phyloP scores from a whole-genome alignment of 176 grass and related monocot species.

The Saccharum spontaneum region DNA sequence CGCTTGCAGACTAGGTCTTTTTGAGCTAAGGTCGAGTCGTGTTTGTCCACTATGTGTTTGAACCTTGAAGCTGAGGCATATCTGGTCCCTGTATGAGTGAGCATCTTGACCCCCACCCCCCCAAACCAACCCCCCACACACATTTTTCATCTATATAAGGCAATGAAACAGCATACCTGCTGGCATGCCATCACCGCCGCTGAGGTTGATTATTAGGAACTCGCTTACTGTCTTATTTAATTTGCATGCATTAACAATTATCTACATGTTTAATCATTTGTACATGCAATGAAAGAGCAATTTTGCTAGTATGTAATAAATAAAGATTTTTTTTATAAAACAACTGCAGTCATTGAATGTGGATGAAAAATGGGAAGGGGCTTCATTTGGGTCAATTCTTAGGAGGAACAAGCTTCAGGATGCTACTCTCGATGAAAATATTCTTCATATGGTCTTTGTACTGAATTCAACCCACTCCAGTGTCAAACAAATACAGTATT shows the following conservation, averaged over 20 bases:
- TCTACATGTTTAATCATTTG: neutral
- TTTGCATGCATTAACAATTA: neutral
- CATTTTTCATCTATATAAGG: too few species aligned
- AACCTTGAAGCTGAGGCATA: too few species aligned
- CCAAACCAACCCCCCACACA: too few species aligned
- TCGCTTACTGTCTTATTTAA: neutral
- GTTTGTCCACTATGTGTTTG: too few species aligned
- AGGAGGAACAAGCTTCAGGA: constrained; percentile 66
- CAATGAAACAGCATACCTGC: neutral
- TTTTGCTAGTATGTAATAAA: neutral
- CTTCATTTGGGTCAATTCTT: constrained; percentile 73
- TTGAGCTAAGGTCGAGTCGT: too few species aligned
- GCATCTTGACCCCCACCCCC: too few species aligned
- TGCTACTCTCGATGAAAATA: constrained; percentile 53
- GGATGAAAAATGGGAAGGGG: constrained; percentile 87
- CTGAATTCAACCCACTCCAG: constrained; percentile 58
- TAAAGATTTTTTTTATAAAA: neutral
- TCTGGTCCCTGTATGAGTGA: too few species aligned
- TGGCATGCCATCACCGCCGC: neutral
- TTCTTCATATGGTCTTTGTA: constrained; percentile 56
- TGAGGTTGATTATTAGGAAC: neutral
- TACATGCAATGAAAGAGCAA: neutral
- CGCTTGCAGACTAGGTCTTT: too few species aligned
- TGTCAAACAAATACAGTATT: constrained; percentile 85
- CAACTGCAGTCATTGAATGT: constrained; percentile 66